Conservation (phyloP, 129 eudicot species). For the Pittosporum tobira region DNA sequence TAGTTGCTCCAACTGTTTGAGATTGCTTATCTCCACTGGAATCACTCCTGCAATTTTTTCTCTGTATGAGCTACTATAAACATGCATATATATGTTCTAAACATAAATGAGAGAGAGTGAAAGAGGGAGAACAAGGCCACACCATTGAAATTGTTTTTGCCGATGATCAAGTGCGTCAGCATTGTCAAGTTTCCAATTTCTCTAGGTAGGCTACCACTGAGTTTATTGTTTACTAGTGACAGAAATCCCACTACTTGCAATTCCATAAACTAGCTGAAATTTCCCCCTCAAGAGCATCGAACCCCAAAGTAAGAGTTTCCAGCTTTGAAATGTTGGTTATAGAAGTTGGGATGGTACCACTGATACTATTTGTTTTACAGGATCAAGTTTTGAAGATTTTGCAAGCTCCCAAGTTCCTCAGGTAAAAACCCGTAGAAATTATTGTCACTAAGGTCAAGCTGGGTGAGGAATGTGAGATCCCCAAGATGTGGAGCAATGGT, state of each 20-base stretch:
- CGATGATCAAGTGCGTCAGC: background rate
- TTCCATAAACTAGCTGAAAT: constrained; percentile 2
- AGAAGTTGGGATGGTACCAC: background rate
- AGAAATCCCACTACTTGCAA: constrained; percentile 25
- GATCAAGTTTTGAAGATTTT: background rate
- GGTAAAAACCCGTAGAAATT: constrained; percentile 2
- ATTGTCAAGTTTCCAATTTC: constrained; percentile 3
- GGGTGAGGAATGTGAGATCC: background rate
- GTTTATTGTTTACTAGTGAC: too few species aligned
- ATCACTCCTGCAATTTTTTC: constrained; percentile 22
- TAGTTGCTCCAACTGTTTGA: constrained; percentile 23
- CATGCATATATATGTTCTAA: too few species aligned
- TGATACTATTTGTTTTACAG: background rate
- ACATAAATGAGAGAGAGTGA: too few species aligned
- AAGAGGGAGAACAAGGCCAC: too few species aligned
- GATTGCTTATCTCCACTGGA: constrained; percentile 28
- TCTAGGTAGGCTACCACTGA: constrained; percentile 2
- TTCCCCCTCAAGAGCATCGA: too few species aligned
- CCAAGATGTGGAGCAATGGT: constrained; percentile 5
- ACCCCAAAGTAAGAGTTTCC: too few species aligned
- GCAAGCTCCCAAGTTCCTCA: background rate
- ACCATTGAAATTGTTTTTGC: background rate
- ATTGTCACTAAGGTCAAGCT: background rate
- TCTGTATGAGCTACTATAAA: too few species aligned
- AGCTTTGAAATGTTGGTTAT: background rate